Conservation (phyloP, 768 basidiomycete species). For the Neoboletus magnificus region DNA sequence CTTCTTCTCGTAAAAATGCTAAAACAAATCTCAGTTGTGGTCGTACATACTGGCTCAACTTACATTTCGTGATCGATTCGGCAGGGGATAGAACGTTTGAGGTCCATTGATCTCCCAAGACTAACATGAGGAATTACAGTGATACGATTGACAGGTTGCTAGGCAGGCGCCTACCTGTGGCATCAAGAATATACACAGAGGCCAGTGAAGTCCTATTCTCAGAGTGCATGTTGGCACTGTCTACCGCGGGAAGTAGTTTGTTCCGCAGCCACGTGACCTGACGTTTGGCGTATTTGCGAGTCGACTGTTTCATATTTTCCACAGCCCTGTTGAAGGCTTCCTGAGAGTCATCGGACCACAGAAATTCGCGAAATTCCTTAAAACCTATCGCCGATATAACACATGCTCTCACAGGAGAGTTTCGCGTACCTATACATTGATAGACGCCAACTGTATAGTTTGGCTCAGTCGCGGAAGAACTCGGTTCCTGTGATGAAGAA, state of each 20-base stretch:
- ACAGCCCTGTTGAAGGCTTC: slow-evolving; percentile 53
- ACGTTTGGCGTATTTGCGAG: slow-evolving; percentile 85
- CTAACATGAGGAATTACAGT: slow-evolving; percentile 29
- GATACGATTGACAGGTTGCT: background rate
- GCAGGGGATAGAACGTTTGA: slow-evolving; percentile 52
- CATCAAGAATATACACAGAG: slow-evolving; percentile 61
- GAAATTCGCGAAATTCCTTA: slow-evolving; percentile 79
- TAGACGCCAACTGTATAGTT: slow-evolving; percentile 86
- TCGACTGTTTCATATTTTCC: slow-evolving; percentile 81
- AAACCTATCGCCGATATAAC: slow-evolving; percentile 59
- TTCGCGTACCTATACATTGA: slow-evolving; percentile 78
- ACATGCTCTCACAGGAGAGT: background rate
- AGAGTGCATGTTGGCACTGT: slow-evolving; percentile 42
- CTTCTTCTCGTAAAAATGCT: slow-evolving; percentile 50
- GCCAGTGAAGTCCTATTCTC: slow-evolving; percentile 24
- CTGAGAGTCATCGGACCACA: slow-evolving; percentile 42
- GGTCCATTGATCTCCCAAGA: slow-evolving; percentile 57
- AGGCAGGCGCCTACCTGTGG: slow-evolving; percentile 49
- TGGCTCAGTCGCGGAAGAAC: background rate
- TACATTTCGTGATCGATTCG: slow-evolving; percentile 47
- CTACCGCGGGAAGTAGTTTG: slow-evolving; percentile 76
- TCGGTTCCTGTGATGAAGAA: background rate
- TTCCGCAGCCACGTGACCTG: slow-evolving; percentile 92
- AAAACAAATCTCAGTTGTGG: slow-evolving; percentile 3
- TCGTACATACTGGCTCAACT: slow-evolving; percentile 2